These are phyloP conservation scores for Mycena rosella DNA, from an alignment of 768 basidiomycete genomes.

Conservation along the genomic window DNA sequence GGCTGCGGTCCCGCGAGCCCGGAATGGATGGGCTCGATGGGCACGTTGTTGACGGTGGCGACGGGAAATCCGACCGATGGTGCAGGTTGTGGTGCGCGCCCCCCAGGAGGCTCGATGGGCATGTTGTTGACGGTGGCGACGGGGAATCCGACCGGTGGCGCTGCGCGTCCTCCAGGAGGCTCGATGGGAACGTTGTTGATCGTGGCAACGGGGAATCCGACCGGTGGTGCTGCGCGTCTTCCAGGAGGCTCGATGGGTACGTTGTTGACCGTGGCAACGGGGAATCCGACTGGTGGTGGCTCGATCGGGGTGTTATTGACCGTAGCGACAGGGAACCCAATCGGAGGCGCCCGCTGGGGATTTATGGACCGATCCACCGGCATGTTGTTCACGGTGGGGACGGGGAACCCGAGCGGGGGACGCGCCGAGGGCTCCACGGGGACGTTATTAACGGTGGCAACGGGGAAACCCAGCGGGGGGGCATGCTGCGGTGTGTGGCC, in stretches of 20 bases:
- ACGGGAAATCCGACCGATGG: not conserved
- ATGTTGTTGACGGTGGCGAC: not conserved
- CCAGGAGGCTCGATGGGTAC: not conserved
- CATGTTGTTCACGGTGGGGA: not conserved
- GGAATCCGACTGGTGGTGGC: not conserved
- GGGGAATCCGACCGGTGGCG: not conserved
- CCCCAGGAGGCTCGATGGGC: not conserved
- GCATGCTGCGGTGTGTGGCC: not conserved
- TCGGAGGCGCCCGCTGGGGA: not conserved
- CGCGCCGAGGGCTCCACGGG: not conserved
- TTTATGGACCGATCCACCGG: no score
- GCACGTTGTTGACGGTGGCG: not conserved
- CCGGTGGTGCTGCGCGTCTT: not conserved
- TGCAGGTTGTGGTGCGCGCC: not conserved
- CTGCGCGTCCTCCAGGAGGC: not conserved
- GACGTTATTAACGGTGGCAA: not conserved
- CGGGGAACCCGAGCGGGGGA: not conserved
- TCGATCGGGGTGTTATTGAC: not conserved
- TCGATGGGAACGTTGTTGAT: not conserved
- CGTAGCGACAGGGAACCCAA: not conserved
- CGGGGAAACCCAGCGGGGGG: not conserved
- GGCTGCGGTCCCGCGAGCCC: slow-evolving; percentile 10
- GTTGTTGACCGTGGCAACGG: not conserved
- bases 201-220: not conserved
- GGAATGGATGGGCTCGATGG: not conserved